Evolutionary conservation across 495 filamentous ascomycete genomes (phyloP).

Genomic region (Aspergillus indologenus): DNA sequence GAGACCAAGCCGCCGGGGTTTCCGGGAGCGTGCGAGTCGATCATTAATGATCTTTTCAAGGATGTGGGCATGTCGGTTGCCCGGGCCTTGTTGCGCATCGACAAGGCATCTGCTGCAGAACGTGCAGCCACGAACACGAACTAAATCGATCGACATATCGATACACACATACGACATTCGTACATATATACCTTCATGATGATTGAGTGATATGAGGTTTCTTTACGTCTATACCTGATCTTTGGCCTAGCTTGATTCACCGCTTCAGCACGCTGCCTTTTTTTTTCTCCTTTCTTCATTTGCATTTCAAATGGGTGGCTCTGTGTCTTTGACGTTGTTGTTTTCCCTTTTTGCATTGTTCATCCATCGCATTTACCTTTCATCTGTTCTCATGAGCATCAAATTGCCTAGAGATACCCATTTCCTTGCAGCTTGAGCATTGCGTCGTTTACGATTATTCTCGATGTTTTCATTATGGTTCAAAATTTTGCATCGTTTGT

Average conservation of each 20-base stretch:
- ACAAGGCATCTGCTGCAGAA: constrained; percentile 8
- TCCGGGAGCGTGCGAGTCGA: constrained; percentile 16
- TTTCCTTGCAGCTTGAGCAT: neutral
- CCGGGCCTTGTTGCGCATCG: constrained; percentile 18
- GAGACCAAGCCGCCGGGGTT: constrained; percentile 7
- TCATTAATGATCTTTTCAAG: constrained; percentile 24
- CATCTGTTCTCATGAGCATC: constrained; percentile 6
- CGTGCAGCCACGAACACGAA: neutral
- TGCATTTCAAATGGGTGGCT: neutral
- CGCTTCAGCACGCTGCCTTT: neutral
- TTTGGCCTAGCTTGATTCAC: neutral
- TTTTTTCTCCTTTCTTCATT: neutral
- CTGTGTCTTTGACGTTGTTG: neutral
- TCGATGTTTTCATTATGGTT: neutral
- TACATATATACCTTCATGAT: neutral
- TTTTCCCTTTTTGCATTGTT: neutral
- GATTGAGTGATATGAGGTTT: neutral
- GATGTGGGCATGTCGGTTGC: constrained; percentile 20
- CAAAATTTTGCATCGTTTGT: neutral
- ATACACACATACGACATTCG: neutral
- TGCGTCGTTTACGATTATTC: neutral
- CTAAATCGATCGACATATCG: neutral
- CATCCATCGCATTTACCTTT: neutral
- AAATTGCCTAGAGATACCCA: constrained; percentile 8
- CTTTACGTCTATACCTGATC: neutral